Conservation (phyloP, 2,329 filamentous ascomycete genomes). For the Pestalotiopsis fici region DNA sequence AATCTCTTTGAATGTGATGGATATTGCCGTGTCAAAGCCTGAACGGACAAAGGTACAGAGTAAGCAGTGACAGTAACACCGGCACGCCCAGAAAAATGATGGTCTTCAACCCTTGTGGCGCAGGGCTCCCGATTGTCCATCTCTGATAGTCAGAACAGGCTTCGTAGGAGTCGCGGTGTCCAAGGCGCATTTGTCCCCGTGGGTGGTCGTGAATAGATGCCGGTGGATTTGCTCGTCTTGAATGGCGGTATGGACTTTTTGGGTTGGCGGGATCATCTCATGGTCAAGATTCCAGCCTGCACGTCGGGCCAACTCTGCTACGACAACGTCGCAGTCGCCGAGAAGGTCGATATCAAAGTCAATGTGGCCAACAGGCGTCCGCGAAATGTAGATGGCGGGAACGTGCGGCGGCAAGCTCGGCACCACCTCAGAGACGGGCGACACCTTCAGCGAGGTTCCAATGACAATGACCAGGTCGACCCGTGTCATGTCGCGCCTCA, state of each 20-base stretch:
- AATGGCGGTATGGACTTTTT: slow-evolving; percentile 58
- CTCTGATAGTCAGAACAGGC: neutral
- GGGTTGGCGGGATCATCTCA: slow-evolving; percentile 75
- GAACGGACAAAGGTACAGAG: no score
- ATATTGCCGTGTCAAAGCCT: no score
- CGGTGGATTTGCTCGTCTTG: slow-evolving; percentile 47
- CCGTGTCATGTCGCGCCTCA: slow-evolving; percentile 76
- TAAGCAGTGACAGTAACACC: no score
- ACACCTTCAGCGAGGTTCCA: slow-evolving; percentile 93
- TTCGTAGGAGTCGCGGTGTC: neutral
- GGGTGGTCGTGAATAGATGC: slow-evolving; percentile 38
- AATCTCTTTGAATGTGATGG: no score
- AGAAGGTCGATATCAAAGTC: slow-evolving; percentile 96
- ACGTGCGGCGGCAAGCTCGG: slow-evolving; percentile 76
- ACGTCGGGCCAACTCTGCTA: slow-evolving; percentile 80
- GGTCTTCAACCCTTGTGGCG: no score
- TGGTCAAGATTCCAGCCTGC: slow-evolving; percentile 81
- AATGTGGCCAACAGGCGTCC: slow-evolving; percentile 82
- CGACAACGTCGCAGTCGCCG: slow-evolving; percentile 91
- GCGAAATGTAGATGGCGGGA: slow-evolving; percentile 88
- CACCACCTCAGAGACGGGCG: slow-evolving; percentile 90
- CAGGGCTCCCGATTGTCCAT: neutral
- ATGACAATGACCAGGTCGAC: slow-evolving; percentile 94
- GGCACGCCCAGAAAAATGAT: no score
- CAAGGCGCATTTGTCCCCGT: slow-evolving; percentile 1